Percentiles rank a stretch among this genome's conserved stretches.
These are phyloP conservation scores for Hypoxylon fuscum DNA, from an alignment of 495 filamentous ascomycete genomes.

Conservation along the genomic window DNA sequence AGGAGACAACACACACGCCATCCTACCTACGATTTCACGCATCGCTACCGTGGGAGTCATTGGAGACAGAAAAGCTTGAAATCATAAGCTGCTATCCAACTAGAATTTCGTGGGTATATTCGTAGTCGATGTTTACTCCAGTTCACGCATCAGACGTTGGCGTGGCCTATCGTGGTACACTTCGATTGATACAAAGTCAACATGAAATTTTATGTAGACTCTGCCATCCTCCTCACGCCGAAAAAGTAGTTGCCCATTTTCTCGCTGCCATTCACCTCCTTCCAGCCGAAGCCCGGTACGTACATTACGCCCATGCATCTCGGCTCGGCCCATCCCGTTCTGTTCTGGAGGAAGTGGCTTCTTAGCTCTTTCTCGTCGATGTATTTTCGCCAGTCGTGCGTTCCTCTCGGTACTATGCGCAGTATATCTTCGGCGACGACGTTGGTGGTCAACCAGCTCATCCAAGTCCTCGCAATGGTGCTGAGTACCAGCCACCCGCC, in stretches of 20 bases:
- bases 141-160: too few species aligned
- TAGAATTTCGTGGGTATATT: slow-evolving; percentile 3
- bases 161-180: too few species aligned
- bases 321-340: slow-evolving; percentile 62
- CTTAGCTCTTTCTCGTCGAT: slow-evolving; percentile 85
- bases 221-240: slow-evolving; percentile 68
- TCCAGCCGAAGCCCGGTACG: slow-evolving; percentile 92
- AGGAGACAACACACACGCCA: too few species aligned
- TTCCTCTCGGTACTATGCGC: slow-evolving; percentile 86
- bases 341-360: slow-evolving; percentile 59
- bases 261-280: slow-evolving; percentile 81
- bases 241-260: slow-evolving; percentile 97
- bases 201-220: slow-evolving; percentile 17
- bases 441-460: slow-evolving; percentile 90
- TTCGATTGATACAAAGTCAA: too few species aligned
- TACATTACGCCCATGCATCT: slow-evolving; percentile 86
- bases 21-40: too few species aligned
- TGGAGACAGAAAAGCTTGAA: neutral
- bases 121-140: neutral
- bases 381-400: slow-evolving; percentile 96
- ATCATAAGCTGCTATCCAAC: neutral
- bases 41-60: too few species aligned
- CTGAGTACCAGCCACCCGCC: slow-evolving; percentile 92
- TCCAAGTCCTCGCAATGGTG: slow-evolving; percentile 89
- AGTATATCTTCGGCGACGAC: slow-evolving; percentile 89